These are phyloP conservation scores for Mycena capillaripes DNA, from an alignment of 768 basidiomycete species.

Conservation along the genomic window DNA sequence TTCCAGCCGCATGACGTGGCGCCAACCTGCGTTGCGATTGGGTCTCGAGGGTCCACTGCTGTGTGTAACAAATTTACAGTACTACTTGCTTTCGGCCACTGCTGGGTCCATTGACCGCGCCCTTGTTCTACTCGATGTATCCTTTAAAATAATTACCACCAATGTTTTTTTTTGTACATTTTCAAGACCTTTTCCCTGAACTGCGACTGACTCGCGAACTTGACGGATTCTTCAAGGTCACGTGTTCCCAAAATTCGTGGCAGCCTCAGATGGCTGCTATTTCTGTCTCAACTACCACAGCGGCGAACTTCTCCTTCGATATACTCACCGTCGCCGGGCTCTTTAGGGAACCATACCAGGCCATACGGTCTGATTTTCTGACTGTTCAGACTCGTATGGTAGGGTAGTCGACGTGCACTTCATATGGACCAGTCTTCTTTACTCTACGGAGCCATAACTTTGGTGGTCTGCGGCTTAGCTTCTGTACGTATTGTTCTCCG, in stretches of 20 bases:
- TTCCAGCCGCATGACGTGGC: constrained; percentile 53
- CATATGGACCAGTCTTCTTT: constrained; percentile 49
- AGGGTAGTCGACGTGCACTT: constrained; percentile 30
- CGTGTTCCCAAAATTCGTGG: constrained; percentile 15
- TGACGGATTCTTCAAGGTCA: too few species aligned
- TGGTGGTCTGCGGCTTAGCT: constrained; percentile 48
- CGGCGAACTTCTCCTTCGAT: background rate
- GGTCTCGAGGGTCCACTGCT: background rate
- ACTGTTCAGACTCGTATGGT: constrained; percentile 26
- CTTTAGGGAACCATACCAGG: background rate
- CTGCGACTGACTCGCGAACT: background rate
- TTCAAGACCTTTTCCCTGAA: background rate
- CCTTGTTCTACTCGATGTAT: constrained; percentile 27
- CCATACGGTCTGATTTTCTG: background rate
- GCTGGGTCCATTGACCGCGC: constrained; percentile 1
- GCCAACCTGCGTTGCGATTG: background rate
- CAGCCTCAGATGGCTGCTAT: constrained; percentile 9
- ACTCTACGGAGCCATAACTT: constrained; percentile 52
- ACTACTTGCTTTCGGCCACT: constrained; percentile 25
- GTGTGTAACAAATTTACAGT: constrained; percentile 35
- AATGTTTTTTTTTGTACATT: constrained; percentile 26
- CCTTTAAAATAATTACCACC: constrained; percentile 25
- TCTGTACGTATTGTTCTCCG: constrained; percentile 51
- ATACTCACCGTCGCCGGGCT: background rate
- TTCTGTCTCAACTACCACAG: constrained; percentile 36